Conservation (phyloP, 2,329 filamentous ascomycete genomes). For the Penicillium aurantiogriseum region DNA sequence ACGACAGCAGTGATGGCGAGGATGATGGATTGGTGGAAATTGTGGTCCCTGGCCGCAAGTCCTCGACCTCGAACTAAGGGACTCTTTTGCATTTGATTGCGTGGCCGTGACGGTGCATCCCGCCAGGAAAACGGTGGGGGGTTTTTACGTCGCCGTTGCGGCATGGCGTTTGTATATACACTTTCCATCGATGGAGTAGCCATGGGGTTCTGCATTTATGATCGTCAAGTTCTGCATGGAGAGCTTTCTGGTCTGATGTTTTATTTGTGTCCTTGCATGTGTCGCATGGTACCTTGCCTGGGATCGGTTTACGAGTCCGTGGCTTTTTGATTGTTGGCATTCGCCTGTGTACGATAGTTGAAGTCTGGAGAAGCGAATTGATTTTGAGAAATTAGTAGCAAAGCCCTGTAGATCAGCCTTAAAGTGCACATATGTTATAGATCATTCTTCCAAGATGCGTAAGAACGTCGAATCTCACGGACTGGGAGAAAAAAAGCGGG, state of each 20-base stretch:
- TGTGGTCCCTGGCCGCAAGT: constrained; percentile 42
- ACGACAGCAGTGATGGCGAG: constrained; percentile 45
- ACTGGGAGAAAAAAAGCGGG: constrained; percentile 22
- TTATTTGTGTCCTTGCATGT: constrained; percentile 15
- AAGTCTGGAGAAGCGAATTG: constrained; percentile 17
- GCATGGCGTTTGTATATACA: constrained; percentile 26
- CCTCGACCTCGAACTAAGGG: constrained; percentile 25
- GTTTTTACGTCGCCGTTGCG: neutral
- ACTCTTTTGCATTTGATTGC: constrained; percentile 5
- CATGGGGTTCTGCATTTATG: constrained; percentile 16
- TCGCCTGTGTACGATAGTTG: constrained; percentile 27
- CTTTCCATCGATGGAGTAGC: constrained; percentile 20
- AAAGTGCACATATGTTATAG: neutral
- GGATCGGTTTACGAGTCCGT: constrained; percentile 8
- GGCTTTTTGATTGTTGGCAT: constrained; percentile 15
- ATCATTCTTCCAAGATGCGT: neutral
- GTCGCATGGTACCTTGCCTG: constrained; percentile 11
- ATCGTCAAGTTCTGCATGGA: constrained; percentile 12
- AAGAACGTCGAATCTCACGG: neutral
- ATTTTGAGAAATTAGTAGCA: constrained; percentile 10
- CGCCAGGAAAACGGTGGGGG: neutral
- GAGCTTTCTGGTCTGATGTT: constrained; percentile 8
- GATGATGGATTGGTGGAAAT: constrained; percentile 49
- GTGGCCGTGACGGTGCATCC: neutral
- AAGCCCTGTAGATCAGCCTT: neutral